These are phyloP conservation scores for Coffea canephora DNA, from an alignment of 257 asterid species.

Conservation along the genomic window DNA sequence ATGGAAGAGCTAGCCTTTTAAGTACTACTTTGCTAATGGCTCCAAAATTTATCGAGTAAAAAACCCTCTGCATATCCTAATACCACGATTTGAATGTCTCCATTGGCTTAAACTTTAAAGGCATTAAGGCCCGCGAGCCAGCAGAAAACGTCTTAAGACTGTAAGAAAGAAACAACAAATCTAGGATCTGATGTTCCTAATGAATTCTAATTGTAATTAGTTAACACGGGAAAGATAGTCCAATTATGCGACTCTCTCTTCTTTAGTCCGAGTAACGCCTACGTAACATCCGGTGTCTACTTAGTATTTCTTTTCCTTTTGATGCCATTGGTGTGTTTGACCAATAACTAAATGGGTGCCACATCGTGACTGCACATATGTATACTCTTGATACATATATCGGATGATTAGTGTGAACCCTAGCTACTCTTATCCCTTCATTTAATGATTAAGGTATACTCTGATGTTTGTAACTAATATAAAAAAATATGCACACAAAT, in stretches of 20 bases:
- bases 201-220: not conserved
- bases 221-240: not conserved
- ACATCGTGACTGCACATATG: too few relatives aligned
- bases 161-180: not conserved
- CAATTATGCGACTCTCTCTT: not conserved
- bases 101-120: not conserved
- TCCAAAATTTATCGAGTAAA: not conserved
- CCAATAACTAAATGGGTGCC: too few relatives aligned
- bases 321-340: too few relatives aligned
- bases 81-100: conserved; percentile 1
- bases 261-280: not conserved
- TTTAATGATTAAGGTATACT: too few relatives aligned
- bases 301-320: not conserved
- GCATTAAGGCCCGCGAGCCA: not conserved
- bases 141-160: not conserved
- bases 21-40: conserved; percentile 21
- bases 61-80: not conserved
- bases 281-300: not conserved
- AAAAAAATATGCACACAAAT: too few relatives aligned
- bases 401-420: too few relatives aligned
- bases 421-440: too few relatives aligned
- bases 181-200: not conserved
- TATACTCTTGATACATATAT: too few relatives aligned
- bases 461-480: too few relatives aligned
- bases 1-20: not conserved